These are phyloP conservation scores for Crucibulum laeve DNA, from an alignment of 768 basidiomycete species.

Conservation along the genomic window DNA sequence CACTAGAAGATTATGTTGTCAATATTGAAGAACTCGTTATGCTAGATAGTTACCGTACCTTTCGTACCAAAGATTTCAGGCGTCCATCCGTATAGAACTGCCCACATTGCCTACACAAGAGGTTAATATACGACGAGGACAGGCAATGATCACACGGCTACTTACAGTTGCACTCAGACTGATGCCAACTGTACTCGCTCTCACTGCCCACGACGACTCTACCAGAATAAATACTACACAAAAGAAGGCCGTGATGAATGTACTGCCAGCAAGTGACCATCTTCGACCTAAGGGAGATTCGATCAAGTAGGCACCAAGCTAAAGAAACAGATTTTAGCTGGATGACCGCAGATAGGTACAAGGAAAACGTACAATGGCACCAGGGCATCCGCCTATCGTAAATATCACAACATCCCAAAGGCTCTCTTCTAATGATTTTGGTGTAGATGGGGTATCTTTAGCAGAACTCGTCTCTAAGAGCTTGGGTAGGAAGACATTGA, in stretches of 20 bases:
- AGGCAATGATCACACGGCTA: constrained; percentile 4
- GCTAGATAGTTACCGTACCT: constrained; percentile 33
- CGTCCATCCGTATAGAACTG: constrained; percentile 86
- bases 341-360: neutral
- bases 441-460: constrained; percentile 9
- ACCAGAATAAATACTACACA: constrained; percentile 68
- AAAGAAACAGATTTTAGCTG: constrained; percentile 1
- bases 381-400: constrained; percentile 80
- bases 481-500: constrained; percentile 89
- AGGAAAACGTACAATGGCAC: constrained; percentile 59
- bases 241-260: constrained; percentile 70
- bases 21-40: constrained; percentile 1
- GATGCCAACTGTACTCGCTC: constrained; percentile 70
- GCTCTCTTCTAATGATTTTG: constrained; percentile 53
- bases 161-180: constrained; percentile 70
- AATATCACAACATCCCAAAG: constrained; percentile 88
- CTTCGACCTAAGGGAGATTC: constrained; percentile 66
- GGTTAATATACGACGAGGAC: neutral
- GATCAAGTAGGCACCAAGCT: constrained; percentile 86
- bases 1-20: constrained; percentile 32
- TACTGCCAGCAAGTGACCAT: constrained; percentile 70
- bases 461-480: constrained; percentile 60
- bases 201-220: constrained; percentile 50
- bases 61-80: constrained; percentile 84
- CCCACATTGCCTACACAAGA: constrained; percentile 67